These are phyloP conservation scores for Danielia reshetovae DNA, from an alignment of 805 yeast species.

Conservation along the genomic window DNA sequence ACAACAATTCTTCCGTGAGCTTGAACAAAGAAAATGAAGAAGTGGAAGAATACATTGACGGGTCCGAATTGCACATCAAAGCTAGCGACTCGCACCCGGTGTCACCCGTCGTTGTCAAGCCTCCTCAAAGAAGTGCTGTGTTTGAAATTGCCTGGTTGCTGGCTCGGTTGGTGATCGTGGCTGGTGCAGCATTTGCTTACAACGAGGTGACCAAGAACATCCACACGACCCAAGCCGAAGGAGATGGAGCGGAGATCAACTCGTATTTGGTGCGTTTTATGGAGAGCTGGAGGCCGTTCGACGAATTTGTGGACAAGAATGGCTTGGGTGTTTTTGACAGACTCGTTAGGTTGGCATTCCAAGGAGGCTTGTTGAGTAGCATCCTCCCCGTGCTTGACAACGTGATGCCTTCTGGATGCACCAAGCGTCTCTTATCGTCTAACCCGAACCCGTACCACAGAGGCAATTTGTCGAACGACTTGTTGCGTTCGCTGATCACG, in stretches of 20 bases:
- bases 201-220: conserved; percentile 50
- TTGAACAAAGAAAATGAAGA: conserved; percentile 25
- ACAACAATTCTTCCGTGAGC: conserved; percentile 39
- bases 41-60: conserved; percentile 18
- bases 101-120: conserved; percentile 1
- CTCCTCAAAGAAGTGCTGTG: neutral
- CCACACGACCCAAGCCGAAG: conserved; percentile 46
- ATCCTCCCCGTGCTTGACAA: conserved; percentile 45
- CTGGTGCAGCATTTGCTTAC: conserved; percentile 49
- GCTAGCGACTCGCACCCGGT: conserved; percentile 11
- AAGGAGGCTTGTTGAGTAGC: conserved; percentile 59
- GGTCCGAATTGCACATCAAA: conserved; percentile 14
- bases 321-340: conserved; percentile 11
- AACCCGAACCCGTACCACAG: conserved; percentile 34
- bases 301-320: conserved; percentile 2
- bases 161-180: conserved; percentile 24
- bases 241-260: conserved; percentile 41
- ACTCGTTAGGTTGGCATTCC: conserved; percentile 33
- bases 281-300: conserved; percentile 20
- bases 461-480: conserved; percentile 32
- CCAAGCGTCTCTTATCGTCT: conserved; percentile 33
- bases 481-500: conserved; percentile 47
- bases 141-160: neutral
- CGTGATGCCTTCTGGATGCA: conserved; percentile 25
- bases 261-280: conserved; percentile 25